These are phyloP conservation scores for Blastobotrys raffinosifermentans DNA, from an alignment of 1,139 yeast genomes.

Conservation along the genomic window DNA sequence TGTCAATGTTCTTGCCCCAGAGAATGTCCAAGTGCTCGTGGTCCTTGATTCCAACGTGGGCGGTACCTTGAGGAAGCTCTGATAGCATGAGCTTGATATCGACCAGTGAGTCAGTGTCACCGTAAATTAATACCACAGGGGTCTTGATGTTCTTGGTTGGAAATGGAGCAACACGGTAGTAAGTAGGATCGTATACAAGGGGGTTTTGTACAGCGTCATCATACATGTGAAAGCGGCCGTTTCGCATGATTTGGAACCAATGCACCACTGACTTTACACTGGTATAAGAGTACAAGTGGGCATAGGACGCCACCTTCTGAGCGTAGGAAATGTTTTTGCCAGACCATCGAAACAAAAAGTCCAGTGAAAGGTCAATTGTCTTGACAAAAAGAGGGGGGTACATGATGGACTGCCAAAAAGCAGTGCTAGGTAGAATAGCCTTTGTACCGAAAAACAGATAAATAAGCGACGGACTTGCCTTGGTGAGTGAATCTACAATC, in stretches of 20 bases:
- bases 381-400: constrained; percentile 77
- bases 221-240: constrained; percentile 83
- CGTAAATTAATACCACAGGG: constrained; percentile 74
- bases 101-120: constrained; percentile 74
- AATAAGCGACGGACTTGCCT: constrained; percentile 72
- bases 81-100: constrained; percentile 68
- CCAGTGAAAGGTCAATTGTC: constrained; percentile 64
- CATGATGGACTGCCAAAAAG: constrained; percentile 76
- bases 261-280: constrained; percentile 90
- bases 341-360: constrained; percentile 71
- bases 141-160: constrained; percentile 59
- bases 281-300: constrained; percentile 84
- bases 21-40: constrained; percentile 86
- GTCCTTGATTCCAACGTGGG: constrained; percentile 41
- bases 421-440: constrained; percentile 67
- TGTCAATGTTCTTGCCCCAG: constrained; percentile 73
- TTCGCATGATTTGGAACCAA: constrained; percentile 88
- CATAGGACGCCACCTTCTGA: constrained; percentile 72
- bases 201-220: constrained; percentile 47
- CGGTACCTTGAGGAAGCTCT: constrained; percentile 45
- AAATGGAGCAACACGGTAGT: constrained; percentile 57
- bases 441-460: constrained; percentile 69
- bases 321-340: constrained; percentile 59
- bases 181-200: constrained; percentile 23
- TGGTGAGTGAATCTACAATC: constrained; percentile 68